Percentiles rank a stretch among this genome's conserved stretches.
These are phyloP conservation scores for Stephania cephalantha DNA, from an alignment of 164 flowering plant species.

Conservation along the genomic window DNA sequence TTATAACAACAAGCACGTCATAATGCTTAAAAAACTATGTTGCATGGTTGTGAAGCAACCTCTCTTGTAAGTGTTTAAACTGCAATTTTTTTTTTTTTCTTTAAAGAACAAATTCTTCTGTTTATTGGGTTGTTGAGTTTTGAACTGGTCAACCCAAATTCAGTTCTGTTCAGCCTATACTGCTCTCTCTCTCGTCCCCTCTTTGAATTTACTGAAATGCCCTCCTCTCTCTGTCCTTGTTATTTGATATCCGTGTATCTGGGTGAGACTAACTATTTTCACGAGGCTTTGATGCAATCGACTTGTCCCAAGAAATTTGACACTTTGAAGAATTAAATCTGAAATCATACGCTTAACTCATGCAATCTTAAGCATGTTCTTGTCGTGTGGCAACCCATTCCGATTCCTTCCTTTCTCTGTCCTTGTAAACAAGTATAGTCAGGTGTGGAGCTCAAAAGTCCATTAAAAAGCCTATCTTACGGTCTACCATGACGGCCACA, in stretches of 20 bases:
- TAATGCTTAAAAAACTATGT: constrained; percentile 5
- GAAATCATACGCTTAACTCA: too few relatives aligned
- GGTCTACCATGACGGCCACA: constrained; percentile 18
- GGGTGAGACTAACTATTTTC: too few relatives aligned
- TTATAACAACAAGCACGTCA: not conserved
- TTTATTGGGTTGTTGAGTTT: constrained; percentile 11
- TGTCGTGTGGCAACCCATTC: too few relatives aligned
- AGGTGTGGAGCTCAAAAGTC: constrained; percentile 12
- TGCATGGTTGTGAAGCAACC: constrained; percentile 12
- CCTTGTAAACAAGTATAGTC: too few relatives aligned
- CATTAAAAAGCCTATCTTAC: not conserved
- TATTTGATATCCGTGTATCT: not conserved
- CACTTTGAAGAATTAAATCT: too few relatives aligned
- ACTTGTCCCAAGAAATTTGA: too few relatives aligned
- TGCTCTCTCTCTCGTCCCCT: not conserved
- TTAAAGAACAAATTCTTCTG: not conserved
- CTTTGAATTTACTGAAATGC: constrained; percentile 2
- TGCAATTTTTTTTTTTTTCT: not conserved
- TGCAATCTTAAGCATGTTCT: too few relatives aligned
- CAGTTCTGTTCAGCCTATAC: not conserved
- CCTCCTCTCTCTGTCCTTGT: not conserved
- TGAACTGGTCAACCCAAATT: constrained; percentile 12
- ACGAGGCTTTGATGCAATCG: too few relatives aligned
- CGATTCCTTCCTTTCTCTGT: too few relatives aligned
- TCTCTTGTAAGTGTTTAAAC: not conserved